Percentiles rank a stretch among this genome's conserved stretches.
Conservation (phyloP, 768 basidiomycete species). For the Paxillus ammoniavirescens region DNA sequence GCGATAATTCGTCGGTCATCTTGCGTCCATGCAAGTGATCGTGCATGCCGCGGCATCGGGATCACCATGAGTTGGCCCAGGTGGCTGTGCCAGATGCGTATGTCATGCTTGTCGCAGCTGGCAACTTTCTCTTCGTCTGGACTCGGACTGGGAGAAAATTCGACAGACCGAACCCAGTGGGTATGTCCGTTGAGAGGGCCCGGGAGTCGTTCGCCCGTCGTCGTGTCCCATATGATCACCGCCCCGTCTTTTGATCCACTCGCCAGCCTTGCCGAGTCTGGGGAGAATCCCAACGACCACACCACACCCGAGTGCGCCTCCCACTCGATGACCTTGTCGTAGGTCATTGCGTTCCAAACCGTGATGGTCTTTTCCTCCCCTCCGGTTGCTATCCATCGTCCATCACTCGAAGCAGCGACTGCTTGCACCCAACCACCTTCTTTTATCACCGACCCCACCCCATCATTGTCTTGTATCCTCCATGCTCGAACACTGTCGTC, state of each 20-base stretch:
- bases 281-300: slow-evolving; percentile 20
- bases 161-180: slow-evolving; percentile 9
- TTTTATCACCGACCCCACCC: too few species aligned
- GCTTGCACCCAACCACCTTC: too few species aligned
- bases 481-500: too few species aligned
- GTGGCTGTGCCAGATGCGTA: not conserved
- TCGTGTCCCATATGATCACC: slow-evolving; percentile 20
- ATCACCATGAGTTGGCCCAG: not conserved
- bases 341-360: slow-evolving; percentile 8
- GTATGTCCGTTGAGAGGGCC: slow-evolving; percentile 16
- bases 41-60: too few species aligned
- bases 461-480: too few species aligned
- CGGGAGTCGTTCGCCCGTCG: slow-evolving; percentile 11
- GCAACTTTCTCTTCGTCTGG: slow-evolving; percentile 16
- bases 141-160: slow-evolving; percentile 16
- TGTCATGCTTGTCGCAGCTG: not conserved
- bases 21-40: not conserved
- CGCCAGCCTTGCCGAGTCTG: slow-evolving; percentile 16
- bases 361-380: not conserved
- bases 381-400: too few species aligned
- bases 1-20: not conserved
- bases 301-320: slow-evolving; percentile 15
- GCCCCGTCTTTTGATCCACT: slow-evolving; percentile 21
- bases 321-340: slow-evolving; percentile 6
- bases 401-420: too few species aligned